Conservation (phyloP, 257 asterid species). For the Striga asiatica region DNA sequence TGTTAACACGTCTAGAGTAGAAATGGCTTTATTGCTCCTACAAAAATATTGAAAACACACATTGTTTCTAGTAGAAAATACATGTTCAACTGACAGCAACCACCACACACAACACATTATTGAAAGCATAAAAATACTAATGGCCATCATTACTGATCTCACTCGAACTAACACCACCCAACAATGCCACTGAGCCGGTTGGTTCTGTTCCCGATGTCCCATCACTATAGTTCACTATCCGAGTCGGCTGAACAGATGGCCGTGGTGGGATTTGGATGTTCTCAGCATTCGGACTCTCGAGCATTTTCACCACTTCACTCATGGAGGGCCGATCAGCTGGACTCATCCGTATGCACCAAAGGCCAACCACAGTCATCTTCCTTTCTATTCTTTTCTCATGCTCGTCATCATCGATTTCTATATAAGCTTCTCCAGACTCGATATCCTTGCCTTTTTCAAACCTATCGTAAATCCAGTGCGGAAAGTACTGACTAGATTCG, state of each 20-base stretch:
- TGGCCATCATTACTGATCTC: neutral
- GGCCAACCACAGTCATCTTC: conserved; percentile 15
- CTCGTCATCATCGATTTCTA: neutral
- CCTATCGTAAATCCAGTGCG: neutral
- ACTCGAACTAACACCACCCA: neutral
- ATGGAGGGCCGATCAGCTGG: conserved; percentile 16
- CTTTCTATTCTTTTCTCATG: neutral
- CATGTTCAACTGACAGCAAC: no score
- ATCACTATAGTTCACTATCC: neutral
- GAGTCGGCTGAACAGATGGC: neutral
- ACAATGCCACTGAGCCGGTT: conserved; percentile 7
- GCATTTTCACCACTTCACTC: conserved; percentile 17
- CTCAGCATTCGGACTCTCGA: neutral
- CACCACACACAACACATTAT: no score
- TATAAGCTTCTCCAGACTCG: neutral
- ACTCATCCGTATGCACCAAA: conserved; percentile 23
- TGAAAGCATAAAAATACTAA: neutral
- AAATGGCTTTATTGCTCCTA: no score
- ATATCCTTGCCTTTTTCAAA: neutral
- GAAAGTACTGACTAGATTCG: neutral
- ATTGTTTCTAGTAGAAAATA: no score
- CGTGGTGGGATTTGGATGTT: conserved; percentile 5
- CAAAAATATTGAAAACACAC: no score
- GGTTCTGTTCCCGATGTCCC: conserved; percentile 1
- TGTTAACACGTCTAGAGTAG: no score